Evolutionary conservation across 345 rosid species (phyloP).

Genomic region (Anastatica hierochuntica): DNA sequence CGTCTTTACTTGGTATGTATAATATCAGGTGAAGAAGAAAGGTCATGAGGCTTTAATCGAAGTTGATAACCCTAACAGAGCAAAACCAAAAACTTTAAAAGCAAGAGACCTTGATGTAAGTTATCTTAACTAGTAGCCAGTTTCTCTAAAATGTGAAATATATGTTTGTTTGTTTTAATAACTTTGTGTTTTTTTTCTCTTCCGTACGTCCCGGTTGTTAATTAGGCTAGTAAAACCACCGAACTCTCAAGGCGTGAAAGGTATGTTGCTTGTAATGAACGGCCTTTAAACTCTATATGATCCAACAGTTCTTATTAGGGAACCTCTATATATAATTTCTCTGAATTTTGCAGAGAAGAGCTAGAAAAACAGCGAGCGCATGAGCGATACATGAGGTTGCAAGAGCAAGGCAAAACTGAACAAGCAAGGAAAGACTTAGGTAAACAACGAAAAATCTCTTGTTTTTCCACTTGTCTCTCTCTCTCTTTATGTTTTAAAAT

Average conservation of each 20-base stretch:
- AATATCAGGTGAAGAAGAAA: constrained; percentile 55
- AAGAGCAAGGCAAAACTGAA: constrained; percentile 96
- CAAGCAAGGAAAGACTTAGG: constrained; percentile 95
- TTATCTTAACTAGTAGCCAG: background rate
- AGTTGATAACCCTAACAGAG: constrained; percentile 82
- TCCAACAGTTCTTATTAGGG: background rate
- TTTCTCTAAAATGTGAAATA: background rate
- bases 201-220: background rate
- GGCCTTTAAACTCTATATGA: background rate
- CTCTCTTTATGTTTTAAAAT: background rate
- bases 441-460: constrained; percentile 3
- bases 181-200: background rate
- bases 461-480: background rate
- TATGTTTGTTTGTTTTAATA: background rate
- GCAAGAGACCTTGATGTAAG: constrained; percentile 74
- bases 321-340: background rate
- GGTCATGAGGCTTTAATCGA: constrained; percentile 74
- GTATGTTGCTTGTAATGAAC: constrained; percentile 28
- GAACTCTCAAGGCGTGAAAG: constrained; percentile 99
- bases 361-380: constrained; percentile 92
- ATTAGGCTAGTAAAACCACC: constrained; percentile 66
- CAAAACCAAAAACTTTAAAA: constrained; percentile 54
- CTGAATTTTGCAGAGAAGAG: constrained; percentile 54
- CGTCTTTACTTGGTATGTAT: background rate
- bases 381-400: constrained; percentile 95